Conservation (phyloP, 2,329 filamentous ascomycete species). For the Chalaropsis ovoidea region DNA sequence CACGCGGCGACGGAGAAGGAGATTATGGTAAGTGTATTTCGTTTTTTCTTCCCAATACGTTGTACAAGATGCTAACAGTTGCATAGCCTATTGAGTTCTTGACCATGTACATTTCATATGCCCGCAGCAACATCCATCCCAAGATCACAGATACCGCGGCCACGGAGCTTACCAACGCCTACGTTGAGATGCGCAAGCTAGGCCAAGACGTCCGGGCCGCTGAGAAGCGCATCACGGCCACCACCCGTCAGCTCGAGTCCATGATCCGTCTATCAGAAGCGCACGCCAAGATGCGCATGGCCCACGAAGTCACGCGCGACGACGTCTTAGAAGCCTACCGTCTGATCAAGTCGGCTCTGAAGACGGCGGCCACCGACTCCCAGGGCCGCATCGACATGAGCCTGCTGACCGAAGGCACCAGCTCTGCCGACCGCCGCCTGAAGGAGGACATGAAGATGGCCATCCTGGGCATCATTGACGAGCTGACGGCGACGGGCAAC, state of each 20-base stretch:
- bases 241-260: slow-evolving; percentile 88
- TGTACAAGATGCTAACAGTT: slow-evolving; percentile 16
- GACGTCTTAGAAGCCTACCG: slow-evolving; percentile 89
- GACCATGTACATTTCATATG: slow-evolving; percentile 94
- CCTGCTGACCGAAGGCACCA: slow-evolving; percentile 86
- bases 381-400: slow-evolving; percentile 95
- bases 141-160: slow-evolving; percentile 68
- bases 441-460: slow-evolving; percentile 69
- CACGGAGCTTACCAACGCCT: slow-evolving; percentile 73
- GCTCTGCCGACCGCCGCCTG: slow-evolving; percentile 71
- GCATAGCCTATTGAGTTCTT: slow-evolving; percentile 80
- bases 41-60: not conserved
- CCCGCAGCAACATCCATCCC: slow-evolving; percentile 75
- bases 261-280: slow-evolving; percentile 97
- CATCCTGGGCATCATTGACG: slow-evolving; percentile 64
- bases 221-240: slow-evolving; percentile 95
- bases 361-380: slow-evolving; percentile 91
- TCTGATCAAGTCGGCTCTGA: slow-evolving; percentile 85
- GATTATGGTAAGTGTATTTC: slow-evolving; percentile 55
- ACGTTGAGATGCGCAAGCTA: slow-evolving; percentile 89
- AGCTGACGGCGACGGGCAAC: slow-evolving; percentile 57
- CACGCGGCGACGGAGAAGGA: slow-evolving; percentile 65
- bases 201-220: slow-evolving; percentile 76
- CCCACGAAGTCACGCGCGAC: slow-evolving; percentile 59
- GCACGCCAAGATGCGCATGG: slow-evolving; percentile 94